phyloP scores from a whole-genome alignment of 176 grass and related monocot genomes.

The Thalia dealbata region DNA sequence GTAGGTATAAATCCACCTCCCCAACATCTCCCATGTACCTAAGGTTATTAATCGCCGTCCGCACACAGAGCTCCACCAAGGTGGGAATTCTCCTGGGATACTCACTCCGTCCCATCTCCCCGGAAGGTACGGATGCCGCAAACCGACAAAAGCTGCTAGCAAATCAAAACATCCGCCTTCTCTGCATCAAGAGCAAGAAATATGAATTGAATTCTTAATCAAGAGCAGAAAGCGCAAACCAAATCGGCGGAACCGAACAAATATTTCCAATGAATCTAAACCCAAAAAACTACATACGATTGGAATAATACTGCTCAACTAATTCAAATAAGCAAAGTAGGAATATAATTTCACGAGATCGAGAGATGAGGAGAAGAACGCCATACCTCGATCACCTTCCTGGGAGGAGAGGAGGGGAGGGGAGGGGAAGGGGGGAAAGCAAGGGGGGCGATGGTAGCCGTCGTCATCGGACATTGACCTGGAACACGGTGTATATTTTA shows the following conservation, averaged over 20 bases:
- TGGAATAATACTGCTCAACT: too few relatives aligned
- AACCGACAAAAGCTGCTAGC: background rate
- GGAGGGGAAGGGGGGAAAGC: too few relatives aligned
- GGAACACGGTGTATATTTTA: too few relatives aligned
- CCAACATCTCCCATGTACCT: slow-evolving; percentile 33
- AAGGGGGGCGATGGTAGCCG: too few relatives aligned
- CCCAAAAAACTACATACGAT: too few relatives aligned
- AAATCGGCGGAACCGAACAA: background rate
- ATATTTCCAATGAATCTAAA: background rate
- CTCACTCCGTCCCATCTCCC: slow-evolving; percentile 1
- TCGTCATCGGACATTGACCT: too few relatives aligned
- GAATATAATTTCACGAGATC: too few relatives aligned
- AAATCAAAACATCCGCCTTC: background rate
- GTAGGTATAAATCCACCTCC: slow-evolving; percentile 25
- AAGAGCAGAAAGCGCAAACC: background rate
- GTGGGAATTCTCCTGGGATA: slow-evolving; percentile 16
- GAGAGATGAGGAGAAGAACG: too few relatives aligned
- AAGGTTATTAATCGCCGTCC: slow-evolving; percentile 33
- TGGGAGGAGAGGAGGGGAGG: too few relatives aligned
- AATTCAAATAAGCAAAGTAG: too few relatives aligned
- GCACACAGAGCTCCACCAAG: slow-evolving; percentile 32
- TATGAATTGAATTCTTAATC: background rate
- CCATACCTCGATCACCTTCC: too few relatives aligned
- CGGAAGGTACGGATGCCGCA: background rate
- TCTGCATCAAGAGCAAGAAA: background rate